Evolutionary conservation across 225 moss, liverwort and hornwort genomes (phyloP).

Genomic region (Polytrichum commune): DNA sequence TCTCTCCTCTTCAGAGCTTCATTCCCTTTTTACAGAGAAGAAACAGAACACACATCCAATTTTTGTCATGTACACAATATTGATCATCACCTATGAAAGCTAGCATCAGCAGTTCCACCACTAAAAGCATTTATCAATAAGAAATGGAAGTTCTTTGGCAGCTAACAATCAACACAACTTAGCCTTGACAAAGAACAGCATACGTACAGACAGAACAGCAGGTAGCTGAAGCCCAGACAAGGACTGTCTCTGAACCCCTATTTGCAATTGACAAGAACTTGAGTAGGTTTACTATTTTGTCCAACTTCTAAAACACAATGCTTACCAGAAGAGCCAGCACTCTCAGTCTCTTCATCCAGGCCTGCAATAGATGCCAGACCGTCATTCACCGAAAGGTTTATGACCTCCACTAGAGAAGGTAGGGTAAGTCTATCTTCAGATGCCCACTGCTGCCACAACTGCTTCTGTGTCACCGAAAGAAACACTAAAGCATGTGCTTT

Average conservation of each 20-base stretch:
- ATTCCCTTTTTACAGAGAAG: background rate
- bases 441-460: slow-evolving; percentile 66
- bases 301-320: background rate
- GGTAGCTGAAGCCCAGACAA: too few species aligned
- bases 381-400: slow-evolving; percentile 57
- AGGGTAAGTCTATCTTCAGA: slow-evolving; percentile 36
- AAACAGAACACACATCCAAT: background rate
- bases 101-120: too few species aligned
- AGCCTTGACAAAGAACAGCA: too few species aligned
- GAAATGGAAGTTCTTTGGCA: too few species aligned
- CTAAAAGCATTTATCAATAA: too few species aligned
- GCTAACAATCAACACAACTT: too few species aligned
- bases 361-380: slow-evolving; percentile 54
- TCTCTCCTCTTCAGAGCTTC: slow-evolving; percentile 25
- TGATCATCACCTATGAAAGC: too few species aligned
- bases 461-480: slow-evolving; percentile 55
- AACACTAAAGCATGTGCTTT: slow-evolving; percentile 54
- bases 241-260: background rate
- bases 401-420: slow-evolving; percentile 38
- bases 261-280: too few species aligned
- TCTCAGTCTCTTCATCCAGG: slow-evolving; percentile 25
- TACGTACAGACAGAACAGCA: too few species aligned
- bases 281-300: too few species aligned
- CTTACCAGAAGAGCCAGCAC: slow-evolving; percentile 23
- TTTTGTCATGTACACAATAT: too few species aligned